Percentiles rank a stretch among this genome's conserved stretches.
phyloP scores from a whole-genome alignment of 2,329 filamentous ascomycete genomes.

The Alternaria brassicicola region DNA sequence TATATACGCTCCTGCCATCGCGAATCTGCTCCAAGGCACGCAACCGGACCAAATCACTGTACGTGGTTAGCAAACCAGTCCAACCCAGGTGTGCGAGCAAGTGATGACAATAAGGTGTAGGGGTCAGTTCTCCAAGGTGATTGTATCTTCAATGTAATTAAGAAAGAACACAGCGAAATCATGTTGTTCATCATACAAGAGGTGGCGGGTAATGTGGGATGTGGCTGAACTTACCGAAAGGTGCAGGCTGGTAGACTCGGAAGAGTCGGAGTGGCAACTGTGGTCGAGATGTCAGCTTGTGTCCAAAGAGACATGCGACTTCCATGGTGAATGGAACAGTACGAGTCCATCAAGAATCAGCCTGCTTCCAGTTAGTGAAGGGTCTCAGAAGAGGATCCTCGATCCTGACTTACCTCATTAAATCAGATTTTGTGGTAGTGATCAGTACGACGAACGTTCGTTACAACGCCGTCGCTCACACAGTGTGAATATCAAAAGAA shows the following conservation, averaged over 20 bases:
- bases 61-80: constrained; percentile 13
- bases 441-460: constrained; percentile 60
- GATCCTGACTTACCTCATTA: constrained; percentile 63
- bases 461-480: constrained; percentile 64
- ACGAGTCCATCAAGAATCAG: constrained; percentile 48
- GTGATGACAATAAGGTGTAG: background rate
- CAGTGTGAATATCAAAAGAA: constrained; percentile 70
- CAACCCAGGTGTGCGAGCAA: background rate
- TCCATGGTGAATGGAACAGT: constrained; percentile 17
- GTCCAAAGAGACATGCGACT: constrained; percentile 14
- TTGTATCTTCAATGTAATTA: constrained; percentile 66
- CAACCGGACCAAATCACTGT: constrained; percentile 1
- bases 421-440: constrained; percentile 72
- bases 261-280: constrained; percentile 7
- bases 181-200: constrained; percentile 63
- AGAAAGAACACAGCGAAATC: constrained; percentile 68
- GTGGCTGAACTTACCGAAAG: constrained; percentile 23
- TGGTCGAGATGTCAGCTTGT: constrained; percentile 29
- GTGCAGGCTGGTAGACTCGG: background rate
- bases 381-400: background rate
- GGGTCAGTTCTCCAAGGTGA: constrained; percentile 70
- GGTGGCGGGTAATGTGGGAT: constrained; percentile 8
- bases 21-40: background rate
- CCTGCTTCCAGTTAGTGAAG: constrained; percentile 37
- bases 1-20: constrained; percentile 8